These are phyloP conservation scores for Blastosporella zonata DNA, from an alignment of 1,284 basidiomycete genomes.

Conservation along the genomic window DNA sequence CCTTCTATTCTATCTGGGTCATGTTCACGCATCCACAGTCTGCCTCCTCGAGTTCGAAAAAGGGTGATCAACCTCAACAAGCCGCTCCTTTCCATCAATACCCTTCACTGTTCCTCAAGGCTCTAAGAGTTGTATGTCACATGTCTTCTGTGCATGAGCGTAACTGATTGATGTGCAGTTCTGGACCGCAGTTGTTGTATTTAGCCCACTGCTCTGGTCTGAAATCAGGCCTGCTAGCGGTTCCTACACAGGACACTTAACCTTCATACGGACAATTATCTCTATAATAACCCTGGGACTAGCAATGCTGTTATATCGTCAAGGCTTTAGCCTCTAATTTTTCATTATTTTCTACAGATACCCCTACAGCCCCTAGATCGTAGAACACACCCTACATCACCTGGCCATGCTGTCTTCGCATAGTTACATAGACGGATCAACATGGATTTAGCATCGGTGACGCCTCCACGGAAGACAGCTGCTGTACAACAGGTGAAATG, in stretches of 20 bases:
- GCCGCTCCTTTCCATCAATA: conserved; percentile 53
- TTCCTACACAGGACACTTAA: neutral
- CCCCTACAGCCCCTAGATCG: too few relatives aligned
- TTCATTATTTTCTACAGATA: too few relatives aligned
- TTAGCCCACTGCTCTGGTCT: conserved; percentile 84
- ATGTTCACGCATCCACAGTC: conserved; percentile 72
- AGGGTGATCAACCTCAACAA: conserved; percentile 33
- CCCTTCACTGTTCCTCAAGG: conserved; percentile 56
- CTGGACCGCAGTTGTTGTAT: conserved; percentile 85
- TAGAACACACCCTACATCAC: too few relatives aligned
- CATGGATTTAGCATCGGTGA: too few relatives aligned
- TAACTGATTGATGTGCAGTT: conserved; percentile 48
- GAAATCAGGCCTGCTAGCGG: conserved; percentile 50
- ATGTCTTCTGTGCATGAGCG: neutral
- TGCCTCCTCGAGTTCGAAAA: conserved; percentile 16
- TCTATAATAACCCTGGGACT: conserved; percentile 4
- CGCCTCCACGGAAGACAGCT: too few relatives aligned
- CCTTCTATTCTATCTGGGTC: conserved; percentile 88
- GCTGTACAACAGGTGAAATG: too few relatives aligned
- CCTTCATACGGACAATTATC: conserved; percentile 5
- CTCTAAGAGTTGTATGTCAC: conserved; percentile 55
- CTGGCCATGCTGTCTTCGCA: too few relatives aligned
- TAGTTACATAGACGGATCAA: too few relatives aligned
- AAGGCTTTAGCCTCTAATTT: conserved; percentile 4
- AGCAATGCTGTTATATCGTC: conserved; percentile 6